phyloP scores from a whole-genome alignment of 768 basidiomycete species.

The Galerina sulciceps region DNA sequence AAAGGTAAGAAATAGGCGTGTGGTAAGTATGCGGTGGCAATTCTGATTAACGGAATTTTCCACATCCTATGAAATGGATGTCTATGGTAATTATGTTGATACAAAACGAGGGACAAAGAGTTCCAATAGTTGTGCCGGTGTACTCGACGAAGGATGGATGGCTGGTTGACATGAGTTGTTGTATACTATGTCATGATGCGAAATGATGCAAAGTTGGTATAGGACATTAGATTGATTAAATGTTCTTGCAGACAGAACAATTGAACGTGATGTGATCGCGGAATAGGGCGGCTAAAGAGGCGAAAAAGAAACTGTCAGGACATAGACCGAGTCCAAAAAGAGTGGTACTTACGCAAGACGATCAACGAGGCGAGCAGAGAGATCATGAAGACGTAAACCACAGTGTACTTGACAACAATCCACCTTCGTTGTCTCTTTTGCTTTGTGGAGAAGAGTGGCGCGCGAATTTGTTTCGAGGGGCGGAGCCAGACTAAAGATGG shows the following conservation, averaged over 20 bases:
- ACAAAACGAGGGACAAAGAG: constrained; percentile 16
- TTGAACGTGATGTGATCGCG: constrained; percentile 75
- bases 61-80: constrained; percentile 14
- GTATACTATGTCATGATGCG: constrained; percentile 23
- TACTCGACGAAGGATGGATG: constrained; percentile 5
- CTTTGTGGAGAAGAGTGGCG: constrained; percentile 92
- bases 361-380: constrained; percentile 82
- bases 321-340: not conserved
- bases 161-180: constrained; percentile 23
- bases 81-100: constrained; percentile 27
- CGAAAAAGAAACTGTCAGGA: constrained; percentile 16
- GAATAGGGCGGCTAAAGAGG: constrained; percentile 72
- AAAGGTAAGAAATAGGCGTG: constrained; percentile 4
- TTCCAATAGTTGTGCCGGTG: constrained; percentile 17
- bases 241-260: constrained; percentile 85
- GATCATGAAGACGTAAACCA: constrained; percentile 80
- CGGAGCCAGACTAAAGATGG: constrained; percentile 83
- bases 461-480: constrained; percentile 91
- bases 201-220: constrained; percentile 12
- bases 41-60: constrained; percentile 23
- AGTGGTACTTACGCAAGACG: constrained; percentile 67
- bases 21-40: not conserved
- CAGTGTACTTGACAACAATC: constrained; percentile 89
- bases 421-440: constrained; percentile 91
- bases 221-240: constrained; percentile 59